Percentiles rank a stretch among this genome's conserved stretches.
These are phyloP conservation scores for Fusarium redolens DNA, from an alignment of 2,329 filamentous ascomycete genomes.

Conservation along the genomic window DNA sequence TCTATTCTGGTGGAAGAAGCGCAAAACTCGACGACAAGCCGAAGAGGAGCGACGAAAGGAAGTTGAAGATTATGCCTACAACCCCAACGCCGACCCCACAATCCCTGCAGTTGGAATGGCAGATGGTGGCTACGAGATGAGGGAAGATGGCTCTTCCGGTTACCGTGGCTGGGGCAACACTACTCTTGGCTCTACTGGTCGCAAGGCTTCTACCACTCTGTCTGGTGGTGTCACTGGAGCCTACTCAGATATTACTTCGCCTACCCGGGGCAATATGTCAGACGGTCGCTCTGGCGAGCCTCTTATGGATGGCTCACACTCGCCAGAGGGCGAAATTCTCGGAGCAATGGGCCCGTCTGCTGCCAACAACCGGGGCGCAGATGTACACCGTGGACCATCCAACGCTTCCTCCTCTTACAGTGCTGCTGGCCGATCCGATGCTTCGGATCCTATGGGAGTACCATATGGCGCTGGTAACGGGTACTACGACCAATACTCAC, in stretches of 20 bases:
- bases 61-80: conserved; percentile 96
- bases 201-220: conserved; percentile 90
- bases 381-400: conserved; percentile 88
- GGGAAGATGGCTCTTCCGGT: conserved; percentile 79
- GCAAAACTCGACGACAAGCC: conserved; percentile 84
- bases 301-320: conserved; percentile 64
- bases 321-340: conserved; percentile 83
- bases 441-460: conserved; percentile 65
- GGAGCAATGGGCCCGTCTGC: conserved; percentile 82
- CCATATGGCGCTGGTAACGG: conserved; percentile 60
- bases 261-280: conserved; percentile 70
- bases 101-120: conserved; percentile 64
- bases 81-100: conserved; percentile 94
- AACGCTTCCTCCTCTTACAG: conserved; percentile 98
- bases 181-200: conserved; percentile 74
- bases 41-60: conserved; percentile 94
- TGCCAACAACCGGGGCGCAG: conserved; percentile 71
- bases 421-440: conserved; percentile 78
- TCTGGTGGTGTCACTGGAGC: conserved; percentile 77
- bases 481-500: conserved; percentile 71
- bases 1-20: conserved; percentile 88
- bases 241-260: conserved; percentile 80
- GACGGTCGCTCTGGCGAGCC: conserved; percentile 76
- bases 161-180: conserved; percentile 97
- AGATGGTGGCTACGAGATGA: conserved; percentile 76